A percentile compares a stretch with the other conserved stretches of the same genome.
Evolutionary conservation across 805 yeast species (phyloP).

Genomic region (Sporopachydermia lactativora): DNA sequence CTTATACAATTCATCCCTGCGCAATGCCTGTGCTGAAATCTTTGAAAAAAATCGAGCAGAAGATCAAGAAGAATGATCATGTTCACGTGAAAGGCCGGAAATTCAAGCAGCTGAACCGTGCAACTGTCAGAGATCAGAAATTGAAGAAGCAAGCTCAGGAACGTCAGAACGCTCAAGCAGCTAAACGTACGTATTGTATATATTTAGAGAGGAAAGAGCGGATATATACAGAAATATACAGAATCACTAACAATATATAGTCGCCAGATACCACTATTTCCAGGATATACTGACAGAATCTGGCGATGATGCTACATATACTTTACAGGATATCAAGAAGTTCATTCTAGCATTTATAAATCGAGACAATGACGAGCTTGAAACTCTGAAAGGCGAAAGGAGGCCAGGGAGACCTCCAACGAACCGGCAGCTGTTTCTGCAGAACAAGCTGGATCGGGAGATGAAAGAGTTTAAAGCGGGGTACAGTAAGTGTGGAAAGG

Average conservation of each 20-base stretch:
- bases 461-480: conserved; percentile 54
- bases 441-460: conserved; percentile 49
- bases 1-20: too few species aligned
- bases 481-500: conserved; percentile 19
- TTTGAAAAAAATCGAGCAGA: conserved; percentile 49
- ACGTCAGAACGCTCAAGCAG: conserved; percentile 32
- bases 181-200: conserved; percentile 12
- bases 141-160: conserved; percentile 43
- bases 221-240: too few species aligned
- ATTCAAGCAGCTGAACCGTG: conserved; percentile 69
- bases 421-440: conserved; percentile 52
- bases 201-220: too few species aligned
- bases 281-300: conserved; percentile 15
- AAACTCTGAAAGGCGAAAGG: conserved; percentile 43
- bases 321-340: conserved; percentile 41
- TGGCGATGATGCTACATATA: conserved; percentile 26
- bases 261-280: conserved; percentile 2
- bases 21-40: conserved; percentile 61
- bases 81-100: conserved; percentile 86
- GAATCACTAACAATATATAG: too few species aligned
- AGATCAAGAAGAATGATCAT: conserved; percentile 36
- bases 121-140: conserved; percentile 73
- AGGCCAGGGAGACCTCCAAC: conserved; percentile 83
- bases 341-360: conserved; percentile 45
- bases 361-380: conserved; percentile 66